Evolutionary conservation across 139 green algal genomes (phyloP), one percentile per base, ranked within the genome.

Genomic region (Auxenochlorella protothecoides): DNA sequence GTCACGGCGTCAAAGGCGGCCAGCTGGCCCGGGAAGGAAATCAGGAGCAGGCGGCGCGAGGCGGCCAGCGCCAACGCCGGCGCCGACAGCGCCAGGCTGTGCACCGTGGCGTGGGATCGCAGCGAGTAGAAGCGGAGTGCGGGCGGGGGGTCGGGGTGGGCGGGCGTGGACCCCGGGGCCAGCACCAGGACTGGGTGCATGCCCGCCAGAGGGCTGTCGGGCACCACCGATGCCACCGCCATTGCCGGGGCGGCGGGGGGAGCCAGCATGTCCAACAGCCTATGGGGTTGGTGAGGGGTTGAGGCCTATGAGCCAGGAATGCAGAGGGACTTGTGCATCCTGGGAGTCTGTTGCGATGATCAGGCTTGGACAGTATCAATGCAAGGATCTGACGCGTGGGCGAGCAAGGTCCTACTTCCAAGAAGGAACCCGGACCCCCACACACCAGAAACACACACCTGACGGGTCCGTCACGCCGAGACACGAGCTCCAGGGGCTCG

Each of bases 1-100:
- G 73, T 85, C 16, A 5, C 15, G 0, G 81, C 65, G 54, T 89
- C 84, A 70, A 76, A 84, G 0, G 72, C 68, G 56, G 81, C 78
- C 54, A 89, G 64, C 84, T 89, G 81, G 3, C 70, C 78, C 15
- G 71, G 69, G 59, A 85, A 59, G 6, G 77, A 74, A 27, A 85
- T 74, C 8, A 79, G 68, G 63, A 85, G 44, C 51, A 78, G 16
- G 4, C 80, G 77, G 2, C 8, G 4, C 65, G 68, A 75, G 72
- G 57, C 66, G 14, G 61, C 44, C n/a, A 85, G 62, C 3, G 53
- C 72, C 70, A 78, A 66, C 63, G 81, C 79, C 57, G 53, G 55
- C 6, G 61, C 57, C 12, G 55, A 59, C 59, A 85, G 79, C n/a
- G 27, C 65, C 1, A 85, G 72, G 7, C 55, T 72, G 55, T 78